Conservation (phyloP, 78 protist genomes). For the Guillardia theta region DNA sequence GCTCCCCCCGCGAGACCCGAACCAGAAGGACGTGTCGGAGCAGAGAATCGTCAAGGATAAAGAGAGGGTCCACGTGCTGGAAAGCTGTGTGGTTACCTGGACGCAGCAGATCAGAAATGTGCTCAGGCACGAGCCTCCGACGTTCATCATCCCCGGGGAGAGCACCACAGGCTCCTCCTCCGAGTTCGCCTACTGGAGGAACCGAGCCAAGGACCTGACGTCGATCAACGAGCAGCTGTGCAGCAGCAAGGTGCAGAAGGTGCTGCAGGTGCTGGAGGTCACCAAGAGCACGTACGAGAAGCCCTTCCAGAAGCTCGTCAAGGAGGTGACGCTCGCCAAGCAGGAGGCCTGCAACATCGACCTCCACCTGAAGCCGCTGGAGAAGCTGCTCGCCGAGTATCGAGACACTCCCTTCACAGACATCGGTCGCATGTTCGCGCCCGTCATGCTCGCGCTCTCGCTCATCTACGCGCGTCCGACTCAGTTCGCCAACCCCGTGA, state of each 20-base stretch:
- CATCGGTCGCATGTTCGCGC: not conserved
- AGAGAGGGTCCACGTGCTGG: conserved; percentile 11
- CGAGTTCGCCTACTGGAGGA: not conserved
- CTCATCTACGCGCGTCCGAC: not conserved
- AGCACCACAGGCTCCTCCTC: not conserved
- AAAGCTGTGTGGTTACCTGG: conserved; percentile 23
- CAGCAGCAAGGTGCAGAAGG: not conserved
- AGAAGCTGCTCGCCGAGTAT: not conserved
- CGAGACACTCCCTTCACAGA: not conserved
- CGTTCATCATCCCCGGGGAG: not conserved
- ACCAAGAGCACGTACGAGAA: conserved; percentile 35
- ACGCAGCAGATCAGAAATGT: conserved; percentile 38
- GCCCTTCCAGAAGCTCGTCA: not conserved
- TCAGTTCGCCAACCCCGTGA: not conserved
- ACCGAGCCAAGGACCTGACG: not conserved
- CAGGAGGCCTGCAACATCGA: not conserved
- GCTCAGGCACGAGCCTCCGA: not conserved
- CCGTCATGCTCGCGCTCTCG: not conserved
- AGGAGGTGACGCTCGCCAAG: not conserved
- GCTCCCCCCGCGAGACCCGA: not conserved
- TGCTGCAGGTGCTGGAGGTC: conserved; percentile 13
- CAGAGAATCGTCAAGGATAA: conserved; percentile 11
- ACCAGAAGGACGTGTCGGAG: not conserved
- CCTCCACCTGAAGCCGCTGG: not conserved
- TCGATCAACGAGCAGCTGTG: conserved; percentile 11